Evolutionary conservation across 139 green algal species (phyloP).

Genomic region (Picochlorum sp.): DNA sequence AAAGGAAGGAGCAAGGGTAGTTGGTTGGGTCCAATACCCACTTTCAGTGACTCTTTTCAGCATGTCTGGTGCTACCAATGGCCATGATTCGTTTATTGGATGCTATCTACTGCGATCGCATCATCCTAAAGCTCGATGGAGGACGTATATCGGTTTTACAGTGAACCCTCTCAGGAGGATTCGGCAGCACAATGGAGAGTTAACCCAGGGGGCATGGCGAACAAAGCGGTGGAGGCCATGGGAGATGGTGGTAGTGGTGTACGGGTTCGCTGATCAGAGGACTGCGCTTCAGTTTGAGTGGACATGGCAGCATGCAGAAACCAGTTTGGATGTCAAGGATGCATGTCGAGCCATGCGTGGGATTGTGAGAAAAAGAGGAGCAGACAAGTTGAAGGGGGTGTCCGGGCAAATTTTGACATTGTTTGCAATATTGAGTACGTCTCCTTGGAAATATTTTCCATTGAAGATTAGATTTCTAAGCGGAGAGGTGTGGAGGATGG

Average conservation of each 20-base stretch:
- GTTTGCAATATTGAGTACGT: constrained; percentile 63
- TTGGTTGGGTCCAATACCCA: too few relatives aligned
- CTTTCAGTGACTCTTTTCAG: background rate
- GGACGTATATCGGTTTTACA: constrained; percentile 64
- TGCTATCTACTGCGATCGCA: constrained; percentile 43
- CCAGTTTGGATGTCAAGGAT: constrained; percentile 29
- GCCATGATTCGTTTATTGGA: constrained; percentile 25
- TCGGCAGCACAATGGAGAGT: constrained; percentile 88
- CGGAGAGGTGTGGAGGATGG: constrained; percentile 22
- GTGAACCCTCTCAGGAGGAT: constrained; percentile 78
- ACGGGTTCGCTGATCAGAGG: constrained; percentile 74
- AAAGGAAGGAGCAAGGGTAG: too few relatives aligned
- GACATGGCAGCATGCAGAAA: constrained; percentile 88
- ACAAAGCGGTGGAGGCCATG: constrained; percentile 76
- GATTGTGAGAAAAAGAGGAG: constrained; percentile 30
- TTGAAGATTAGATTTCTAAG: constrained; percentile 71
- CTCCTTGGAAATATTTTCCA: constrained; percentile 71
- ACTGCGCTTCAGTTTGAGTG: constrained; percentile 94
- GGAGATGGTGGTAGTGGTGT: constrained; percentile 89
- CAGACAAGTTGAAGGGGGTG: constrained; percentile 29
- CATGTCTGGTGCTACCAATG: constrained; percentile 6
- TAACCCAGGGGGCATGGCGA: constrained; percentile 56
- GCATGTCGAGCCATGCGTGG: constrained; percentile 20
- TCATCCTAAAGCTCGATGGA: constrained; percentile 5
- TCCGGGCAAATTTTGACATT: constrained; percentile 69